Conservation (phyloP, 352 stramenopile genomes). For the Peronospora destructor region DNA sequence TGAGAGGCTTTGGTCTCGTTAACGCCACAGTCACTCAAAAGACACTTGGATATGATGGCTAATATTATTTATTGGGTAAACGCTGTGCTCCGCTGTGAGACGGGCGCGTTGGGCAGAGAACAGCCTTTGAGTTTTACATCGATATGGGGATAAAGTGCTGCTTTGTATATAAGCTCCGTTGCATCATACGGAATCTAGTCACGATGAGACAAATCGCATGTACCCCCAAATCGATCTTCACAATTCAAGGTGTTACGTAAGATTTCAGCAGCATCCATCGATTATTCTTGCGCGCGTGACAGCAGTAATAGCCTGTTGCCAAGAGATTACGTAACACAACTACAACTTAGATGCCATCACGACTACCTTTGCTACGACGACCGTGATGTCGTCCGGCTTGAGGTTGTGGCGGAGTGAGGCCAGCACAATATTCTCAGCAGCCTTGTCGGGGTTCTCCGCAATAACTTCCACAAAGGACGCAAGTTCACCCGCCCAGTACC, state of each 20-base stretch:
- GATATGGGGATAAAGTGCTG: neutral
- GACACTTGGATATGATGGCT: neutral
- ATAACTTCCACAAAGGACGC: conserved; percentile 55
- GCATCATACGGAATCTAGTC: neutral
- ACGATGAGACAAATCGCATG: neutral
- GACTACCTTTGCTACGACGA: conserved; percentile 70
- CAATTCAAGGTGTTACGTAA: neutral
- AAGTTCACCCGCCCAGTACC: conserved; percentile 57
- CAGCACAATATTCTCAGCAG: conserved; percentile 56
- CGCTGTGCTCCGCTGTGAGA: conserved; percentile 4
- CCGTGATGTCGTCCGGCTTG: conserved; percentile 77
- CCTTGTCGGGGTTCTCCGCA: conserved; percentile 36
- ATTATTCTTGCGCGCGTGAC: conserved; percentile 5
- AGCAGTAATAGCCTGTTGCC: neutral
- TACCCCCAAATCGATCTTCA: neutral
- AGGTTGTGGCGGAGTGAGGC: conserved; percentile 73
- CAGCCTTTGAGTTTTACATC: neutral
- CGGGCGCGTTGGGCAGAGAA: neutral
- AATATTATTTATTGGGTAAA: conserved; percentile 26
- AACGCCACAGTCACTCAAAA: neutral
- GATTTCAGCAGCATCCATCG: conserved; percentile 9
- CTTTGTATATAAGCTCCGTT: neutral
- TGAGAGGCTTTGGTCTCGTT: conserved; percentile 6
- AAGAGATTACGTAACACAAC: conserved; percentile 7
- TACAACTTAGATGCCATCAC: conserved; percentile 47